These are phyloP conservation scores for Leccinum solheimii DNA, from an alignment of 1,284 basidiomycete species.

Conservation along the genomic window DNA sequence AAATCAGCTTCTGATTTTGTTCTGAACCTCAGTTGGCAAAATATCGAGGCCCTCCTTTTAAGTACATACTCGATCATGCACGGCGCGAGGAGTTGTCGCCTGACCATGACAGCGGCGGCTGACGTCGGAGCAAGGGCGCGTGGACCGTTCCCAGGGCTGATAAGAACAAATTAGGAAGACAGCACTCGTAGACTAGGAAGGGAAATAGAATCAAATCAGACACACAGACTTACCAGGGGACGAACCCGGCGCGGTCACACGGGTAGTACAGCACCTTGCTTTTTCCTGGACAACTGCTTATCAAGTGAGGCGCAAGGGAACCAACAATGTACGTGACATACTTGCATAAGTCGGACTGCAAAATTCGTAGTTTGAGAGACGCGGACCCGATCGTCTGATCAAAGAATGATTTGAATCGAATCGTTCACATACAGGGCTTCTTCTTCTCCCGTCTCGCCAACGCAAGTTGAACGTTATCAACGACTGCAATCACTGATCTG, in stretches of 20 bases:
- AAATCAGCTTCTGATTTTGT: not conserved
- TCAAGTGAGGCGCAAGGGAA: not conserved
- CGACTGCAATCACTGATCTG: too few relatives aligned
- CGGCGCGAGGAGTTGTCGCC: too few relatives aligned
- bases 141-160: not conserved
- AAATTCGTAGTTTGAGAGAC: not conserved
- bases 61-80: too few relatives aligned
- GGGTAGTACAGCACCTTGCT: not conserved
- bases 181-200: too few relatives aligned
- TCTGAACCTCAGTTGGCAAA: not conserved
- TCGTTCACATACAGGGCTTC: not conserved
- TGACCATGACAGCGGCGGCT: too few relatives aligned
- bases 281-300: not conserved
- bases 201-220: too few relatives aligned
- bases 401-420: not conserved
- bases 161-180: not conserved
- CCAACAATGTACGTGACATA: not conserved
- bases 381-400: not conserved
- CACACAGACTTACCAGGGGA: too few relatives aligned
- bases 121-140: not conserved
- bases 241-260: too few relatives aligned
- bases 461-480: too few relatives aligned
- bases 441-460: not conserved
- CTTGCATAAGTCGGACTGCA: not conserved
- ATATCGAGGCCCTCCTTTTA: not conserved